Base-by-base conservation (phyloP, 257 asterid genomes). In the Hygrophila difformis region DNA sequence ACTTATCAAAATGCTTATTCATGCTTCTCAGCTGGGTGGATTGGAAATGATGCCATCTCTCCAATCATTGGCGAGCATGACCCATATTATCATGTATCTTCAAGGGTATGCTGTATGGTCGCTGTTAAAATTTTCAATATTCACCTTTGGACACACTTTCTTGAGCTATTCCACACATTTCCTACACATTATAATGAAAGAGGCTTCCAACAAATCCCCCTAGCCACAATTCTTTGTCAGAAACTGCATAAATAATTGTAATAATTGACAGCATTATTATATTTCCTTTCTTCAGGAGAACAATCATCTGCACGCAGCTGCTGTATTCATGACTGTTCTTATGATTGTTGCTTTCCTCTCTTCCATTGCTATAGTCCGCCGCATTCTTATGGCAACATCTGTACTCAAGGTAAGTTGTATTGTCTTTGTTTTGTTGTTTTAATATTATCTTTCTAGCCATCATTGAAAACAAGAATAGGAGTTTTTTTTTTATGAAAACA, bases 301-400 rank as follows among this genome's bases (percentile, higher is more conserved):
- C 52, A 74, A 62, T 65, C 99, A 91, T 79, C 87, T 91, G 53
- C 95, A 81, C 61, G 87, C 73, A 35, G 97, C 87, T 43, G 81
- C 95, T 34, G 85, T 91, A 52, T 49, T 83, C 58, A 91, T 91
- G 99, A 78, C 95, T 1, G 66, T 43, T 39, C 59, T 91, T 57
- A 86, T 83, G 97, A 69, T 81, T 45, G 71, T 91, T 13, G 66
- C 99, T 49, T 61, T 83, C 66, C 70, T 91, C 46, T 82, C 94
- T 48, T 91, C 99, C 45, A 73, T 91, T 39, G 99, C 99, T 44
- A 69, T 91, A 56, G 78, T 79, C 46, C 94, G 97, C 11, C 95
- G 99, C 37, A 86, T 91, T 66, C 87, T 91, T 52, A 82, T 91
- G 97, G 99, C 95, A 12, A 78, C 97, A 34, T 91, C 99, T 2